phyloP scores from a whole-genome alignment of 129 eudicot genomes.

The Solidago caesia region DNA sequence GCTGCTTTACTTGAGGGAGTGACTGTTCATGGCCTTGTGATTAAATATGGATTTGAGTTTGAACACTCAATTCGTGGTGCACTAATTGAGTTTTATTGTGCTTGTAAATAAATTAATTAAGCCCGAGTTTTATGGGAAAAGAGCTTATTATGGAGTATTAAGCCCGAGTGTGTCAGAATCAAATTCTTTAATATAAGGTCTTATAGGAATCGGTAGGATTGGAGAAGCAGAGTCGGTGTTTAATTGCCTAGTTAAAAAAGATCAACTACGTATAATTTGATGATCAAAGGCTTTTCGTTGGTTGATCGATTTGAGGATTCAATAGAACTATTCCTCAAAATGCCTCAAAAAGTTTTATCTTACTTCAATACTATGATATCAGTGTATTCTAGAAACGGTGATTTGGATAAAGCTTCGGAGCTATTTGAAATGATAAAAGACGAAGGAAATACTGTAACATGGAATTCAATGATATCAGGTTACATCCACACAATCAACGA shows the following conservation, averaged over 20 bases:
- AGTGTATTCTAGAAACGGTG: conserved; percentile 47
- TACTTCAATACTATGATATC: conserved; percentile 61
- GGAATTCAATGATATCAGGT: conserved; percentile 84
- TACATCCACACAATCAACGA: conserved; percentile 45
- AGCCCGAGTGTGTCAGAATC: conserved; percentile 37
- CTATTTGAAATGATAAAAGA: conserved; percentile 55
- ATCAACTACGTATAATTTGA: conserved; percentile 53
- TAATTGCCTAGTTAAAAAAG: conserved; percentile 30
- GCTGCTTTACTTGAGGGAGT: conserved; percentile 40
- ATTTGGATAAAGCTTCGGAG: conserved; percentile 59
- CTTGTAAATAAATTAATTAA: conserved; percentile 43
- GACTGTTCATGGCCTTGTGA: conserved; percentile 50
- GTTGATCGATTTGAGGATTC: conserved; percentile 54
- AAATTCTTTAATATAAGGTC: conserved; percentile 44
- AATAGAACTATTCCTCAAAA: conserved; percentile 43
- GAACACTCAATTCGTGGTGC: conserved; percentile 54
- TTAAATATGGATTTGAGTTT: conserved; percentile 48
- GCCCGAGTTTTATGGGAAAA: too few species aligned
- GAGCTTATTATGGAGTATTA: conserved; percentile 27
- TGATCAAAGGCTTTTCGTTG: conserved; percentile 65
- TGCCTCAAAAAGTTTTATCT: conserved; percentile 45
- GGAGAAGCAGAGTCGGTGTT: conserved; percentile 64
- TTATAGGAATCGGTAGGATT: conserved; percentile 37
- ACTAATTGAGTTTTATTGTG: conserved; percentile 53
- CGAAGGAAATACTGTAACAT: conserved; percentile 51